Evolutionary conservation across 192 early-diverging fungal genomes (phyloP).

Genomic region (Podila epicladia): DNA sequence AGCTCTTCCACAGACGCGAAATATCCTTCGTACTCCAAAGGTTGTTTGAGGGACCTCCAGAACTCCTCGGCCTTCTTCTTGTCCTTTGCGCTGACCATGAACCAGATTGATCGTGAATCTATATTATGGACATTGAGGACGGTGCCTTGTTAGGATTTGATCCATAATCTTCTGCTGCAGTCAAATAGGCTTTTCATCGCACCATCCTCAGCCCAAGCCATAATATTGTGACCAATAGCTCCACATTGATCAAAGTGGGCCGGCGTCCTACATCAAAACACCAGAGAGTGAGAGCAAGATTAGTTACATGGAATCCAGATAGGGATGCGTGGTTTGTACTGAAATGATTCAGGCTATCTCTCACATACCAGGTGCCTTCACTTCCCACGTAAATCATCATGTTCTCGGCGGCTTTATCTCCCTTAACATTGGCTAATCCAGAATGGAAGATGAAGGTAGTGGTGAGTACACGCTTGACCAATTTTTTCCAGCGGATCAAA

Average conservation of each 20-base stretch:
- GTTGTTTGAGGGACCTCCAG: slow-evolving; percentile 25
- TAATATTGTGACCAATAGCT: slow-evolving; percentile 47
- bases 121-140: not conserved
- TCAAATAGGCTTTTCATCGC: not conserved
- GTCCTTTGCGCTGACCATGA: slow-evolving; percentile 33
- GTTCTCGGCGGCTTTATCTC: slow-evolving; percentile 39
- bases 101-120: slow-evolving; percentile 42
- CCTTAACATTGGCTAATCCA: slow-evolving; percentile 15
- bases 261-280: slow-evolving; percentile 27
- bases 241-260: slow-evolving; percentile 46
- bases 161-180: no score
- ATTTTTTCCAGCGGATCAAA: not conserved
- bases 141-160: no score
- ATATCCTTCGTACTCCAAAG: slow-evolving; percentile 40
- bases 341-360: not conserved
- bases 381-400: slow-evolving; percentile 45
- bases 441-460: not conserved
- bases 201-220: slow-evolving; percentile 46
- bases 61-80: slow-evolving; percentile 18
- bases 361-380: slow-evolving; percentile 35
- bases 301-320: not conserved
- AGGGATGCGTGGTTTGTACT: no score
- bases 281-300: not conserved
- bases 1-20: slow-evolving; percentile 38
- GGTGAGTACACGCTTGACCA: no score